phyloP scores from a whole-genome alignment of 345 rosid species.

The Clarkia xantiana region DNA sequence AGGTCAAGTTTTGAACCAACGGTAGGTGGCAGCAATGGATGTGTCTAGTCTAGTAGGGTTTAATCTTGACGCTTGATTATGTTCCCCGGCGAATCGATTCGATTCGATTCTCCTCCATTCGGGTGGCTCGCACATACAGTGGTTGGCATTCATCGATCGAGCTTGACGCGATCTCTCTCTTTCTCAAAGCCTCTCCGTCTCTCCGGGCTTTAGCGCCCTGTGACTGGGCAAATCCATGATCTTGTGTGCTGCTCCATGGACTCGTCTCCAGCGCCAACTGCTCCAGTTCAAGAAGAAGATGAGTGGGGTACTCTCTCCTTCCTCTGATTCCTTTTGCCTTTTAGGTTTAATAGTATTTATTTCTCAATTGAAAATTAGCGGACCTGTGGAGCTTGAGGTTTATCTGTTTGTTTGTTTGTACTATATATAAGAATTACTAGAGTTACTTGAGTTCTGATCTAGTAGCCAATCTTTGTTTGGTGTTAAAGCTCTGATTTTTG shows the following conservation, averaged over 20 bases:
- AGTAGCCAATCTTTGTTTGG: too few species aligned
- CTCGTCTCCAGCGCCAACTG: conserved; percentile 31
- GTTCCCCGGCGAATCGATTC: not conserved
- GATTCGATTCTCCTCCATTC: not conserved
- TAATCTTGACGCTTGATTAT: not conserved
- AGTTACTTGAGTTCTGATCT: too few species aligned
- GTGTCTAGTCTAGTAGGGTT: not conserved
- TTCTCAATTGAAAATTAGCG: not conserved
- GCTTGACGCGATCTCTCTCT: not conserved
- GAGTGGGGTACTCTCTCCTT: conserved; percentile 57
- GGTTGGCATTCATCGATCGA: not conserved
- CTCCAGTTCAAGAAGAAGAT: conserved; percentile 48
- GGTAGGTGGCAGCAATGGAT: too few species aligned
- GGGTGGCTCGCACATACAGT: not conserved
- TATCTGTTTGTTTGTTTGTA: too few species aligned
- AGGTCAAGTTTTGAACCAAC: too few species aligned
- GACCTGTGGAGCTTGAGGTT: not conserved
- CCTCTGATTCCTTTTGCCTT: not conserved
- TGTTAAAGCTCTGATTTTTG: too few species aligned
- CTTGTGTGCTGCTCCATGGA: conserved; percentile 52
- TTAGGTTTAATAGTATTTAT: conserved; percentile 7
- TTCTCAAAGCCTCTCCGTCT: conserved; percentile 1
- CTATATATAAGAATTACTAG: too few species aligned
- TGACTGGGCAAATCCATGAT: conserved; percentile 51
- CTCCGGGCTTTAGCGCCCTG: conserved; percentile 43